Evolutionary conservation across 192 early-diverging fungal genomes (phyloP), one percentile per base, ranked within the genome.

Genomic region (Neocallimastix lanati): DNA sequence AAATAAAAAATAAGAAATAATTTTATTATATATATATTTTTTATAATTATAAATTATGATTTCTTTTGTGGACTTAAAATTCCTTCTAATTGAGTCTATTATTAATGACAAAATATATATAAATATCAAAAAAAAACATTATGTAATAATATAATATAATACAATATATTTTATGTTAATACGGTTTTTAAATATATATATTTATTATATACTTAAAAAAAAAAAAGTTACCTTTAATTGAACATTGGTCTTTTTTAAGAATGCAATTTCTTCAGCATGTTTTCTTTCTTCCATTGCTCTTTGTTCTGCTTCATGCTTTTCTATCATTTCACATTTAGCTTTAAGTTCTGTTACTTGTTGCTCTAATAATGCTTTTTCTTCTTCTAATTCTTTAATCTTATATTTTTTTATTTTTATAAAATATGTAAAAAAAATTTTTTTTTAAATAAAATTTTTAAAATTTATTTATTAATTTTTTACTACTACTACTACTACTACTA

Each of bases 21-120:
- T n/a, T n/a, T n/a, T n/a, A n/a, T n/a, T n/a, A n/a, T n/a, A n/a
- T n/a, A n/a, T n/a, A n/a, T n/a, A n/a, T 33, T 33, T 33, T 33
- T 11, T 33, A 33, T 33, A 6, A 33, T 11, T 3, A 33, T 33
- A 76, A 79, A n/a, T 76, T 80, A 29, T 83, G 27, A 90, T 81
- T 90, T 90, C 81, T 90, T 90, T 80, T 90, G 89, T 35, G 89
- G 89, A 77, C 85, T 89, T 77, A 90, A 82, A 80, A 90, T 90
- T 12, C 89, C 89, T 84, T 90, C 89, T 78, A 90, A 84, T 85
- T 90, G 89, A 11, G 89, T 90, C 89, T 90, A 76, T 27, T 18
- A n/a, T n/a, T n/a, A n/a, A n/a, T n/a, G n/a, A n/a, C n/a, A n/a
- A n/a, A n/a, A n/a, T n/a, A n/a, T n/a, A n/a, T n/a, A n/a, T n/a